Conservation (phyloP, 1,284 basidiomycete genomes). For the Ceraceosorus bombacis region DNA sequence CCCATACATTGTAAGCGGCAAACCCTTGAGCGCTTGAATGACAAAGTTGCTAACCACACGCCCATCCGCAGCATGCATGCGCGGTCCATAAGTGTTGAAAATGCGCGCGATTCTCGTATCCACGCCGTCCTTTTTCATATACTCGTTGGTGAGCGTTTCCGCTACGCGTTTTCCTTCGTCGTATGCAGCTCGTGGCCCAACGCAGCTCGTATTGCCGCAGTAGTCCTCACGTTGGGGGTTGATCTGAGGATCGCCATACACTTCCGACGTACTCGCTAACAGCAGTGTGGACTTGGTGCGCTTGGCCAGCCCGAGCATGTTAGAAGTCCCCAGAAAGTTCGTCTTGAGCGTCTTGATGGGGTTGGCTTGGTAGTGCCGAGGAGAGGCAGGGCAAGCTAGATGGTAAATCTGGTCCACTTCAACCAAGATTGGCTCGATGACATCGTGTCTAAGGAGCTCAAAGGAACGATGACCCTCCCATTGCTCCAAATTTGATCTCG, state of each 20-base stretch:
- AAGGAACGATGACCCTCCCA: conserved; percentile 86
- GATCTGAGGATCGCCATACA: conserved; percentile 92
- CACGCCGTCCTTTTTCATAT: conserved; percentile 84
- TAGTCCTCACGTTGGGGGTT: conserved; percentile 75
- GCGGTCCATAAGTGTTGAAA: conserved; percentile 38
- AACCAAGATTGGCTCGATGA: conserved; percentile 50
- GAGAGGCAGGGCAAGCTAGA: conserved; percentile 37
- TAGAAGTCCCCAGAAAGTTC: conserved; percentile 76
- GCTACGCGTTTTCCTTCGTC: conserved; percentile 64
- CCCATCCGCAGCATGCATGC: conserved; percentile 89
- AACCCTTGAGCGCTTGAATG: conserved; percentile 85
- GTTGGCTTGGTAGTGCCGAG: conserved; percentile 37
- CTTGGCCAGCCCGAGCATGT: conserved; percentile 98
- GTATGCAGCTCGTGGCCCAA: conserved; percentile 92
- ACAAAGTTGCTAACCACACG: conserved; percentile 98
- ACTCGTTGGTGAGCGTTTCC: conserved; percentile 50
- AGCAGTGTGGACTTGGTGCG: conserved; percentile 93
- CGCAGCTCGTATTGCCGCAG: conserved; percentile 81
- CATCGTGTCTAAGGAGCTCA: conserved; percentile 92
- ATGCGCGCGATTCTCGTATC: conserved; percentile 58
- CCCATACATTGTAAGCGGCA: conserved; percentile 94
- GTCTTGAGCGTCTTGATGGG: conserved; percentile 66
- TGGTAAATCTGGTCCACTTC: conserved; percentile 43
- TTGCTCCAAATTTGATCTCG: conserved; percentile 70
- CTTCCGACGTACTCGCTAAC: conserved; percentile 90